Conservation (phyloP, 2,329 filamentous ascomycete species). For the Xylariaceae sp. region DNA sequence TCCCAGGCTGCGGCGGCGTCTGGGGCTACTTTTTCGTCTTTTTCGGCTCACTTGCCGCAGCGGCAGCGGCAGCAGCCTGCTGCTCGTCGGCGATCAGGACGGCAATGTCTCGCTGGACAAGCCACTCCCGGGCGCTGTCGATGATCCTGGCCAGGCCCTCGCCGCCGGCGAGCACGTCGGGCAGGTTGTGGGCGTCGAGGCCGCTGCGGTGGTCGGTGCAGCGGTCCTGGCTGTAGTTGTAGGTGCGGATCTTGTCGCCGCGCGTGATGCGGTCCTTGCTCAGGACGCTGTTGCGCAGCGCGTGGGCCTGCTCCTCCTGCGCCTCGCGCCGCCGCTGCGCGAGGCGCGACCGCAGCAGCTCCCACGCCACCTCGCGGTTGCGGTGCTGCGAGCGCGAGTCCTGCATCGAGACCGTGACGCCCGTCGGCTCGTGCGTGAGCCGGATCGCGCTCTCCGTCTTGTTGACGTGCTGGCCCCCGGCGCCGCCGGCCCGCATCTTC, state of each 20-base stretch:
- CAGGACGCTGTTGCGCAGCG: conserved; percentile 69
- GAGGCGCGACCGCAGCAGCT: conserved; percentile 70
- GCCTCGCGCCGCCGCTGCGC: conserved; percentile 74
- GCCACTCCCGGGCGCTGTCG: conserved; percentile 69
- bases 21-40: conserved; percentile 17
- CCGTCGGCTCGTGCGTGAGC: conserved; percentile 82
- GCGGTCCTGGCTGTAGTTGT: conserved; percentile 68
- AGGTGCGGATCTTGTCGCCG: conserved; percentile 89
- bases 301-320: conserved; percentile 71
- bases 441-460: conserved; percentile 95
- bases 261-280: conserved; percentile 76
- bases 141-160: conserved; percentile 67
- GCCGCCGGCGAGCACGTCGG: conserved; percentile 69
- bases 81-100: conserved; percentile 59
- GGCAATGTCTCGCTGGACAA: conserved; percentile 67
- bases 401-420: conserved; percentile 83
- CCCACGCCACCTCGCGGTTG: conserved; percentile 85
- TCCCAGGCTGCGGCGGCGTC: too few species aligned
- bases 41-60: conserved; percentile 15
- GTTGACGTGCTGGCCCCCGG: conserved; percentile 96
- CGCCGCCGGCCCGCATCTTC: conserved; percentile 85
- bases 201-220: conserved; percentile 86
- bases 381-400: conserved; percentile 84
- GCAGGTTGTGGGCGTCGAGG: conserved; percentile 69
- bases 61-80: conserved; percentile 32